Evolutionary conservation across 2,329 filamentous ascomycete genomes (phyloP).

Genomic region (Phyllosticta ampelicida): DNA sequence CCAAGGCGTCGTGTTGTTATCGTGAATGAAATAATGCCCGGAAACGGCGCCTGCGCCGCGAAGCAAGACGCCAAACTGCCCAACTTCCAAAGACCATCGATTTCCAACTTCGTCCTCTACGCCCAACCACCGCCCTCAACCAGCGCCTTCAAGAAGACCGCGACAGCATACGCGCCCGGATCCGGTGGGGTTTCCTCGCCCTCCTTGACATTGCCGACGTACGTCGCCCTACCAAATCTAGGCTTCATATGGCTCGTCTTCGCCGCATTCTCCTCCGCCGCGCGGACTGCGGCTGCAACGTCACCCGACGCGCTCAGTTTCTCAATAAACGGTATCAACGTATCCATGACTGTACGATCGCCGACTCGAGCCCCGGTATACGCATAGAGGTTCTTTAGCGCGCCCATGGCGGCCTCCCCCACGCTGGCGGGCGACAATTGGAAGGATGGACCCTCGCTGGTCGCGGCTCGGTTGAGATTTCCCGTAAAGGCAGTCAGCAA

Average conservation of each 20-base stretch:
- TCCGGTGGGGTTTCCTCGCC: conserved; percentile 46
- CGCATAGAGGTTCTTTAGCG: conserved; percentile 35
- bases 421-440: conserved; percentile 27
- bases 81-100: background rate
- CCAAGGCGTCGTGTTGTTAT: too few relatives aligned
- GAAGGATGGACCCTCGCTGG: conserved; percentile 25
- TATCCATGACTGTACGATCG: conserved; percentile 84
- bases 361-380: conserved; percentile 85
- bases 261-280: conserved; percentile 64
- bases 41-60: background rate
- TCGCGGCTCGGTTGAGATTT: conserved; percentile 44
- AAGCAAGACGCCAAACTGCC: background rate
- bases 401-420: conserved; percentile 33
- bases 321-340: conserved; percentile 76
- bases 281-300: conserved; percentile 59
- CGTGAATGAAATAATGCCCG: too few relatives aligned
- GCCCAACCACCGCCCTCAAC: conserved; percentile 7
- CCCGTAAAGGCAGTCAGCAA: conserved; percentile 69
- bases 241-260: conserved; percentile 84
- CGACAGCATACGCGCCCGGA: conserved; percentile 65
- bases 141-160: conserved; percentile 64
- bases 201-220: conserved; percentile 56
- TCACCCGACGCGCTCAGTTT: conserved; percentile 52
- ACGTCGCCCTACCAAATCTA: conserved; percentile 71
- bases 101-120: background rate